These are phyloP conservation scores for Onygenales sp. DNA, from an alignment of 2,329 filamentous ascomycete species.

Conservation along the genomic window DNA sequence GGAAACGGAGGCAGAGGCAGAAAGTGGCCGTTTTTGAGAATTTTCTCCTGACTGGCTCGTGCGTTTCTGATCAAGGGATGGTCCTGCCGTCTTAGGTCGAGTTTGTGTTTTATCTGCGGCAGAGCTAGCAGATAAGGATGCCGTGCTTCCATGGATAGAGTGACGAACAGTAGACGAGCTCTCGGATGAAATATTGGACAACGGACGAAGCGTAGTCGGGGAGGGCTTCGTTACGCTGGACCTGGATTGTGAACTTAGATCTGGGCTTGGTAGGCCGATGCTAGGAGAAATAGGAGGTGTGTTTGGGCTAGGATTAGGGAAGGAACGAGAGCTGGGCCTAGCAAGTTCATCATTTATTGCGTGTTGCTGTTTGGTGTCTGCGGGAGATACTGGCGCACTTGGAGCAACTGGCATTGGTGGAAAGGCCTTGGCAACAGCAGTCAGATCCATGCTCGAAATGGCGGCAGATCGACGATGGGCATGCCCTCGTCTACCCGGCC, in stretches of 20 bases:
- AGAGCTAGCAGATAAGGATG: conserved; percentile 20
- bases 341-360: conserved; percentile 19
- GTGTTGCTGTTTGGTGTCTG: conserved; percentile 26
- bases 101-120: conserved; percentile 15
- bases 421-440: conserved; percentile 40
- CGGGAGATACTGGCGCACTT: conserved; percentile 49
- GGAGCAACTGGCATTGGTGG: conserved; percentile 39
- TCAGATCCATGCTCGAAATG: conserved; percentile 74
- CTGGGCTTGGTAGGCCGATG: background rate
- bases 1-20: conserved; percentile 24
- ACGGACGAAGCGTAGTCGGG: conserved; percentile 59
- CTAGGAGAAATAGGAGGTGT: conserved; percentile 26
- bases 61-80: conserved; percentile 23
- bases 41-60: conserved; percentile 11
- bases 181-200: conserved; percentile 75
- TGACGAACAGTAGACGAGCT: conserved; percentile 63
- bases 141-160: conserved; percentile 53
- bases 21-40: conserved; percentile 30
- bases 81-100: conserved; percentile 37
- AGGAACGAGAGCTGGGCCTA: conserved; percentile 26
- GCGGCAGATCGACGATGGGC: conserved; percentile 71
- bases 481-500: conserved; percentile 57
- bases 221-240: conserved; percentile 7
- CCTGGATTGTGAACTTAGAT: conserved; percentile 4
- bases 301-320: conserved; percentile 18